Base-by-base conservation (phyloP, 805 yeast species). In the Yarrowia sp. region DNA sequence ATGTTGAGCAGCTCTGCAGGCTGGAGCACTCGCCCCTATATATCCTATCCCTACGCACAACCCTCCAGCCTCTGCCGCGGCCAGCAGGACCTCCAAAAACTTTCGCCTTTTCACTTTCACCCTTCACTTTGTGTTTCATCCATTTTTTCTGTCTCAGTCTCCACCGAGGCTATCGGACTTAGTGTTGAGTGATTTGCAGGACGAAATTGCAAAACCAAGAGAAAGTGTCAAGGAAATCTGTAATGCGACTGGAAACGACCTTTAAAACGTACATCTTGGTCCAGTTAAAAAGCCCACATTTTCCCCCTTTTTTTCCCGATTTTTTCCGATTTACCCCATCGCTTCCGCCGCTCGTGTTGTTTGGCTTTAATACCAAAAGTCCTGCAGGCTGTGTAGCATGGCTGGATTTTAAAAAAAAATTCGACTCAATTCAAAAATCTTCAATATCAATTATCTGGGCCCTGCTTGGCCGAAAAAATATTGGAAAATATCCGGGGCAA, bases 111-210 rank as follows among this genome's bases (percentile, higher is more conserved):
- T 14, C 43, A 3, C n/a, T 50, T 50, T 36, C 36, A 8, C 7
- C 30, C 36, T 50, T 50, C 9, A 12, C 19, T 15, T 34, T 33
- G 14, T 33, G 7, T n/a, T 34, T 50, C 36, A 13, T 36, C 33
- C 6, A n/a, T 19, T 36, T 52, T 34, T 24, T 36, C 42, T 17
- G 42, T 52, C 58, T 52, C 33, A 36, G 58, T 17, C 58, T 36
- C 58, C 58, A 52, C 55, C 13, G 58, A 52, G 58, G 30, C 17
- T 52, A 52, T 52, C 43, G 58, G 58, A 8, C n/a, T 36, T 52
- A 13, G 43, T 14, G 17, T 52, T 36, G 55, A 49, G 55, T 49
- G 40, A 49, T 49, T 49, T 49, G 55, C 53, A n/a, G n/a, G 34
- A 2, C 20, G 8, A 10, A 30, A 47, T 15, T 15, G 38, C 15